Evolutionary conservation across 2,329 filamentous ascomycete species (phyloP).

Genomic region (Penicillium sp.): DNA sequence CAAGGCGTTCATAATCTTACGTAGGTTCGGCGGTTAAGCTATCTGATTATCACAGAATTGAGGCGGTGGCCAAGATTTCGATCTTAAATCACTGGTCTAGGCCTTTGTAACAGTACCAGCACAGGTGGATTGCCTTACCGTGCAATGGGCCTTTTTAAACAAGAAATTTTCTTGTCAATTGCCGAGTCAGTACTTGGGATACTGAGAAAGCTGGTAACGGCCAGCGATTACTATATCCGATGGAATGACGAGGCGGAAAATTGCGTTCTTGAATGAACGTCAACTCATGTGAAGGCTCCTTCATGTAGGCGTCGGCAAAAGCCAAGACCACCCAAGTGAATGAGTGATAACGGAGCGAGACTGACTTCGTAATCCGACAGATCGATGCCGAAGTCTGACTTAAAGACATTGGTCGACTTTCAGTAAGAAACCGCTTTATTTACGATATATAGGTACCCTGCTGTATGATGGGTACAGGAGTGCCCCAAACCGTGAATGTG

Average conservation of each 20-base stretch:
- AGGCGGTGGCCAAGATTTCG: background rate
- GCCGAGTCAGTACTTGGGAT: too few relatives aligned
- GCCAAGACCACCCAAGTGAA: background rate
- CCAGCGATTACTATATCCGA: background rate
- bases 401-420: background rate
- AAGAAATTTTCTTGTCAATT: too few relatives aligned
- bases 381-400: background rate
- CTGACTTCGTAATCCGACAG: background rate
- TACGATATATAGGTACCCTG: too few relatives aligned
- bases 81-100: background rate
- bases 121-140: too few relatives aligned
- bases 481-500: too few relatives aligned
- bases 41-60: background rate
- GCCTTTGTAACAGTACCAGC: background rate
- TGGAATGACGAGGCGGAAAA: background rate
- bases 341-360: background rate
- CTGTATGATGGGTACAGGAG: too few relatives aligned
- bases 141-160: too few relatives aligned
- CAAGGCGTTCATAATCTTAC: background rate
- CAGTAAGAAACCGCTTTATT: too few relatives aligned
- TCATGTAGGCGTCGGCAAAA: background rate
- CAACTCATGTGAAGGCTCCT: background rate
- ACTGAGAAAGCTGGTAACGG: background rate
- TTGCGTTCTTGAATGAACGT: background rate
- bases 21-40: background rate